Conservation (phyloP, 2,329 filamentous ascomycete species). For the Fusarium haematococcum region DNA sequence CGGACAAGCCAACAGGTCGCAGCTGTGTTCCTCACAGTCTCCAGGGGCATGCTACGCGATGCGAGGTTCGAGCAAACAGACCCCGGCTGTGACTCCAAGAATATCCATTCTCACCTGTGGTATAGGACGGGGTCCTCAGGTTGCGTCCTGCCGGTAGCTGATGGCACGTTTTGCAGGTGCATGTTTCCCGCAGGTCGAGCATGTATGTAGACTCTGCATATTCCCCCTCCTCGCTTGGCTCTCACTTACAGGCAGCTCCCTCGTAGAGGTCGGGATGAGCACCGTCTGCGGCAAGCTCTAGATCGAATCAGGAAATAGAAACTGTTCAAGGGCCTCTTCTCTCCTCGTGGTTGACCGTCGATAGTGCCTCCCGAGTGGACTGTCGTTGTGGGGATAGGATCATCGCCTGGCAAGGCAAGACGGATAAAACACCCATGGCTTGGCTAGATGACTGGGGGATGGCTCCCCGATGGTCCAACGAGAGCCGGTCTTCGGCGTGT, state of each 20-base stretch:
- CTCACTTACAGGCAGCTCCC: not conserved
- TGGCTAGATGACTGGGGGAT: slow-evolving; percentile 1
- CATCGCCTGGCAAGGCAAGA: slow-evolving; percentile 1
- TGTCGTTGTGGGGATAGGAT: not conserved
- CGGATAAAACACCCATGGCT: slow-evolving; percentile 1
- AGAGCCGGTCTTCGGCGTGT: not conserved
- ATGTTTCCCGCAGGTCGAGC: not conserved
- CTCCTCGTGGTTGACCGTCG: not conserved
- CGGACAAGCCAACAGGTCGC: not conserved
- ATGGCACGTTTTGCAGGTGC: slow-evolving; percentile 8
- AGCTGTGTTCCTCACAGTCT: not conserved
- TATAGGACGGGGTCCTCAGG: not conserved
- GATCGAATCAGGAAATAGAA: not conserved
- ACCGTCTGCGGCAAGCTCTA: not conserved
- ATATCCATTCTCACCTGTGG: slow-evolving; percentile 1
- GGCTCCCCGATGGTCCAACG: slow-evolving; percentile 4
- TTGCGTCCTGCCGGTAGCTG: slow-evolving; percentile 8
- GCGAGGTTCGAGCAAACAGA: not conserved
- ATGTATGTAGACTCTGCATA: slow-evolving; percentile 1
- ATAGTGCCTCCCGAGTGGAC: slow-evolving; percentile 1
- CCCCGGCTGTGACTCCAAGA: not conserved
- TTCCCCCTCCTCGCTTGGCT: slow-evolving; percentile 3
- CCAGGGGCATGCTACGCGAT: slow-evolving; percentile 2
- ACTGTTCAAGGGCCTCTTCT: not conserved
- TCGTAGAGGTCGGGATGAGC: not conserved